These are phyloP conservation scores for Hemileccinum impolitum DNA, from an alignment of 768 basidiomycete genomes.

Conservation along the genomic window DNA sequence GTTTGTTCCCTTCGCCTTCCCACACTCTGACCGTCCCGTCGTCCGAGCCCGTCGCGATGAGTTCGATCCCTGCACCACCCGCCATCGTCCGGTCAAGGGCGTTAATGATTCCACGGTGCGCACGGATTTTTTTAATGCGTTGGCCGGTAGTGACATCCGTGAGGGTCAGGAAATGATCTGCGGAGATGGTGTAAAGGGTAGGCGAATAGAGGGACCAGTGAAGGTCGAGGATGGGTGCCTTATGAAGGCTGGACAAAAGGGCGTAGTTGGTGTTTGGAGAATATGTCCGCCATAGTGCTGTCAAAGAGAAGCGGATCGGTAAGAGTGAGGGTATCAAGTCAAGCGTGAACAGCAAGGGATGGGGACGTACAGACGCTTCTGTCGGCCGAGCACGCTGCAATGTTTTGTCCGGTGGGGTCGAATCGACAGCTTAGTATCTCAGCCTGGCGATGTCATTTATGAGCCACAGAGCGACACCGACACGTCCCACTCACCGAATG, in stretches of 20 bases:
- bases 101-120: constrained; percentile 91
- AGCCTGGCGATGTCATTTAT: constrained; percentile 38
- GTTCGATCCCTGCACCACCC: constrained; percentile 77
- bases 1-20: constrained; percentile 78
- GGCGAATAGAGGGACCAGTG: constrained; percentile 82
- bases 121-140: constrained; percentile 75
- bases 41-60: constrained; percentile 85
- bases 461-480: neutral
- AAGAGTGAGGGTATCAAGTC: neutral
- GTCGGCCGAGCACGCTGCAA: constrained; percentile 91
- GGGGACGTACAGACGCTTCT: constrained; percentile 76
- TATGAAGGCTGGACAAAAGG: constrained; percentile 76
- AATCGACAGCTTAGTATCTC: constrained; percentile 93
- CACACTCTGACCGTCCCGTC: constrained; percentile 91
- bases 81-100: constrained; percentile 82
- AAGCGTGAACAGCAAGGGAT: neutral
- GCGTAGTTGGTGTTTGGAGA: constrained; percentile 92
- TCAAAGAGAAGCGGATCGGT: neutral
- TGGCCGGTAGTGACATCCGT: constrained; percentile 84
- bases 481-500: constrained; percentile 62
- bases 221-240: constrained; percentile 89
- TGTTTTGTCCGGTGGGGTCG: constrained; percentile 89
- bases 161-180: constrained; percentile 80
- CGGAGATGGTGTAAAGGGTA: constrained; percentile 76
- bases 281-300: constrained; percentile 90